Conservation (phyloP, 345 rosid species). For the Rhodomyrtus tomentosa region DNA sequence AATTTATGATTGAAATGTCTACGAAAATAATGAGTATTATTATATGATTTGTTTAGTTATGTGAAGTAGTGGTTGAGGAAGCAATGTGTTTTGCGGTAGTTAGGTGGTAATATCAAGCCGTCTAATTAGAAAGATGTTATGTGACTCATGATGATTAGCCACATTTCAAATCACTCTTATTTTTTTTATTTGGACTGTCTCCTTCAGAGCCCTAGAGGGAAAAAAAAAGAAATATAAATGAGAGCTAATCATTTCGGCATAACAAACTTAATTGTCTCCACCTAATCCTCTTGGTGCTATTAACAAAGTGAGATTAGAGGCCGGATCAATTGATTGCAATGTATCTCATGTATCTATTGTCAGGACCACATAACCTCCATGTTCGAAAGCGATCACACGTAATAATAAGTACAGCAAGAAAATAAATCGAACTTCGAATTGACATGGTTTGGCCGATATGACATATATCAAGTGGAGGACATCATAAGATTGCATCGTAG, state of each 20-base stretch:
- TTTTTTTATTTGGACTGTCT: not conserved
- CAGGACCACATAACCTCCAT: not conserved
- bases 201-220: not conserved
- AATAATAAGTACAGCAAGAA: not conserved
- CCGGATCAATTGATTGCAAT: not conserved
- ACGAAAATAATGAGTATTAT: not conserved
- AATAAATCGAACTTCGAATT: fast-evolving
- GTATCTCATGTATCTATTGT: not conserved
- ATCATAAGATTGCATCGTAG: fast-evolving
- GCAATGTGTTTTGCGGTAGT: not conserved
- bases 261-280: not conserved
- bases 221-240: not conserved
- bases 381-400: not conserved
- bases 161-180: not conserved
- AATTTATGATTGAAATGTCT: not conserved
- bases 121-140: not conserved
- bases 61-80: not conserved
- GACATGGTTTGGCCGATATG: fast-evolving
- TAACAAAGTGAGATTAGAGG: not conserved
- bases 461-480: fast-evolving
- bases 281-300: not conserved
- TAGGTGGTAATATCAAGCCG: conserved; percentile 5
- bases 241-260: not conserved
- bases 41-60: not conserved
- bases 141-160: not conserved